Evolutionary conservation across 306 rosid genomes (phyloP).

Genomic region (Pyrus pyrifolia): DNA sequence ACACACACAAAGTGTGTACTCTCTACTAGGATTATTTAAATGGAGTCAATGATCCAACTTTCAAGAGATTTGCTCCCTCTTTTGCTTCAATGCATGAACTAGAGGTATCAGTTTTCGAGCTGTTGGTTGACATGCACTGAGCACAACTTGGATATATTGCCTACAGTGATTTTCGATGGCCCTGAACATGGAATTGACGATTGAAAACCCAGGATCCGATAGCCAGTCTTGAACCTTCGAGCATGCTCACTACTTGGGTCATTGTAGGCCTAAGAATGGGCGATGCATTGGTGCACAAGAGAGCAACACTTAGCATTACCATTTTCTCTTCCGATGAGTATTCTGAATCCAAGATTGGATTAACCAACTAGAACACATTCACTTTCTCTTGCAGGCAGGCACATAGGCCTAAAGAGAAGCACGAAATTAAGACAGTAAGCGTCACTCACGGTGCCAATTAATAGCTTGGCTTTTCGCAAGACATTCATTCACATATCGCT

Average conservation of each 20-base stretch:
- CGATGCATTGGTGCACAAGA: slow-evolving; percentile 74
- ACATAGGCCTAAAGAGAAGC: too few species aligned
- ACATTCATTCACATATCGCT: too few species aligned
- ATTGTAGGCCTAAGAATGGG: slow-evolving; percentile 86
- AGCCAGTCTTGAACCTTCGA: slow-evolving; percentile 78
- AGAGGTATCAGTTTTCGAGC: slow-evolving; percentile 34
- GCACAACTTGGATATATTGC: slow-evolving; percentile 68
- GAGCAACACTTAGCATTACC: too few species aligned
- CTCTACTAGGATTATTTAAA: slow-evolving; percentile 1
- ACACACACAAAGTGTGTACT: too few species aligned
- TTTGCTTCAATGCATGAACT: slow-evolving; percentile 37
- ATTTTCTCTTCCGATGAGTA: too few species aligned
- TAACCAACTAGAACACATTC: too few species aligned
- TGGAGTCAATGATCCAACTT: slow-evolving; percentile 15
- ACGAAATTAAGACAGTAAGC: too few species aligned
- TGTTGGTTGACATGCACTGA: slow-evolving; percentile 45
- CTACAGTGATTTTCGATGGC: slow-evolving; percentile 73
- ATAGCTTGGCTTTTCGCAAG: too few species aligned
- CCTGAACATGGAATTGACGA: slow-evolving; percentile 47
- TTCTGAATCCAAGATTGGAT: too few species aligned
- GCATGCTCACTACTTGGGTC: slow-evolving; percentile 92
- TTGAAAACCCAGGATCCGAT: slow-evolving; percentile 72
- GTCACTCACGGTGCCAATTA: too few species aligned
- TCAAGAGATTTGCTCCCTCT: slow-evolving; percentile 28
- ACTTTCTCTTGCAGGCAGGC: too few species aligned